A percentile compares a stretch with the other conserved stretches of the same genome.
phyloP scores from a whole-genome alignment of 2,329 filamentous ascomycete species.

The Ceratocystiopsis brevicomis region DNA sequence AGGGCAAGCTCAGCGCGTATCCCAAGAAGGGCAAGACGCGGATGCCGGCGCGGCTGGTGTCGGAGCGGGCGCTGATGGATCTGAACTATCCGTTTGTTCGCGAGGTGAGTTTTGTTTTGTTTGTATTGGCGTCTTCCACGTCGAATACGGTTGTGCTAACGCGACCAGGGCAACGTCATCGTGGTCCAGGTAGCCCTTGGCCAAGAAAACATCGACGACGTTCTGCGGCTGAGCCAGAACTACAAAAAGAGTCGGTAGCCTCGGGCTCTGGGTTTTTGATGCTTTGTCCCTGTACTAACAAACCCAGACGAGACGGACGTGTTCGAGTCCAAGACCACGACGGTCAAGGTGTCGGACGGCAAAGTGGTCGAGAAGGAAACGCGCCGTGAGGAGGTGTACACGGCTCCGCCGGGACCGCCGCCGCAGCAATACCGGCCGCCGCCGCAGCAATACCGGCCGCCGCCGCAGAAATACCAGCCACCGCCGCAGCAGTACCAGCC shows the following conservation, averaged over 20 bases:
- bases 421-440: conserved; percentile 12
- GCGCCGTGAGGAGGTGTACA: conserved; percentile 21
- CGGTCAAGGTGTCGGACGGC: conserved; percentile 11
- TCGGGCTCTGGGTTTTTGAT: not conserved
- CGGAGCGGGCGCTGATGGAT: conserved; percentile 63
- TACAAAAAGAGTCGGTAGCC: conserved; percentile 38
- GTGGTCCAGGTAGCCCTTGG: conserved; percentile 70
- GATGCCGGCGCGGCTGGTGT: conserved; percentile 64
- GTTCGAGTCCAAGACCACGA: conserved; percentile 5
- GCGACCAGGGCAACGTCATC: conserved; percentile 51
- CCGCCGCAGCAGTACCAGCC: conserved; percentile 10
- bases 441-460: conserved; percentile 12
- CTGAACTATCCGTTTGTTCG: conserved; percentile 73
- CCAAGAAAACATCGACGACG: conserved; percentile 78
- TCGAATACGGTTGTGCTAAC: not conserved
- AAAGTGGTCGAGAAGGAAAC: conserved; percentile 29
- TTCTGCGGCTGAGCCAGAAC: conserved; percentile 65
- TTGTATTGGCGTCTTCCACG: not conserved
- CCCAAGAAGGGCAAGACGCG: conserved; percentile 78
- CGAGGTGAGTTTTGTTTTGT: conserved; percentile 38
- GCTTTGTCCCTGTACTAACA: not conserved
- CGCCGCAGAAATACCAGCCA: conserved; percentile 9
- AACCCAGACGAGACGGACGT: conserved; percentile 2
- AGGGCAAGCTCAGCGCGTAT: conserved; percentile 30
- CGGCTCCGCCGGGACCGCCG: conserved; percentile 10